Evolutionary conservation across 2,329 filamentous ascomycete genomes (phyloP), one percentile per base, ranked within the genome.

Genomic region (Emergomyces pasteurianus): DNA sequence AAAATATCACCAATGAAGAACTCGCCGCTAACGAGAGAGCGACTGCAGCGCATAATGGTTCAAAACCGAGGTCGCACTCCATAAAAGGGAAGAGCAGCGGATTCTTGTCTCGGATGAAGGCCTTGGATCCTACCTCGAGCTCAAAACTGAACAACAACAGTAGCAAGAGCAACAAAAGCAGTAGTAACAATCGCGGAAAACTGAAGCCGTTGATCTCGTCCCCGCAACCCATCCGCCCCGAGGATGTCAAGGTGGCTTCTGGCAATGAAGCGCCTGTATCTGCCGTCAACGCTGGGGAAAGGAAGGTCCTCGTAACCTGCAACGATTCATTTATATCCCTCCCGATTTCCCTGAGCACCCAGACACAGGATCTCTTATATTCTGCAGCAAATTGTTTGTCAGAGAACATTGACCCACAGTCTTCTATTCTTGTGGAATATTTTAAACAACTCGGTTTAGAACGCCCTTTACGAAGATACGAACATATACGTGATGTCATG

Each of bases 401-500:
- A 21, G 83, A 87, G 60, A 74, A 77, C 1, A 85, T 95, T 63
- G 81, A 86, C 63, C 80, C 86, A 0, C 77, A 81, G 12, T 82
- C 80, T 14, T 87, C 86, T 58, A 80, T 94, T n/a, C 72, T 96
- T 12, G 74, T 91, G 21, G 92, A 97, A 72, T 84, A 82, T 23
- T 96, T 91, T 71, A 77, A 80, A 23, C 81, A 85, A 52, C 81
- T 94, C 0, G 90, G 90, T 36, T 79, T 97, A 1, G 89, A 95
- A 72, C 85, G 92, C 46, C 87, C 89, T 0, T 76, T 97, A 31
- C 87, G 92, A 47, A 86, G 85, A 46, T 96, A 96, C 71, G 92
- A 97, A 75, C 85, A 84, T 63, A 82, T 97, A 38, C 84, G 90
- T 62, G 90, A 96, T 68, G 83, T 96, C 26, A 83, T 96, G 81